Evolutionary conservation across 2,329 filamentous ascomycete species (phyloP).

Genomic region (Akanthomyces muscarius): DNA sequence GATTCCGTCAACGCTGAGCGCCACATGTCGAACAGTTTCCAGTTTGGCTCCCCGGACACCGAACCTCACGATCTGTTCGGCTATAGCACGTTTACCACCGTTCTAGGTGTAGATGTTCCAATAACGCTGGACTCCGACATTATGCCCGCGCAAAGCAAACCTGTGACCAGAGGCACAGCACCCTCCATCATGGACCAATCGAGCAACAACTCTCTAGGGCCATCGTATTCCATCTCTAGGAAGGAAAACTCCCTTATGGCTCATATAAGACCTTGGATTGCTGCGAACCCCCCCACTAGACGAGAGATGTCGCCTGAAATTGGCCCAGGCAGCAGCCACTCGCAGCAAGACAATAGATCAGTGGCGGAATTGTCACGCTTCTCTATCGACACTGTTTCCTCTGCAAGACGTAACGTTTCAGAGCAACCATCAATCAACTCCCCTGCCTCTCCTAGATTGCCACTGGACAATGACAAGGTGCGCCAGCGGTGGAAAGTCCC

Average conservation of each 20-base stretch:
- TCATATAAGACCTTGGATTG: conserved; percentile 8
- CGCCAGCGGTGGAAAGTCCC: conserved; percentile 31
- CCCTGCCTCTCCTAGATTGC: background rate
- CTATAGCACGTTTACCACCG: conserved; percentile 9
- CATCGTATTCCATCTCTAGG: background rate
- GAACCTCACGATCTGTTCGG: background rate
- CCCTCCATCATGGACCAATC: conserved; percentile 11
- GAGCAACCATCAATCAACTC: background rate
- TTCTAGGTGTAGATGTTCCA: background rate
- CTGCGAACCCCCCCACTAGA: background rate
- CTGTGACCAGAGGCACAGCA: background rate
- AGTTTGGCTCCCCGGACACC: conserved; percentile 26
- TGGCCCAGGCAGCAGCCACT: conserved; percentile 8
- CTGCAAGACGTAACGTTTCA: background rate
- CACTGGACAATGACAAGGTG: conserved; percentile 21
- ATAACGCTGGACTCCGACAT: background rate
- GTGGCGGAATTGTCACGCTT: conserved; percentile 6
- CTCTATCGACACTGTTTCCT: background rate
- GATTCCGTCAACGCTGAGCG: conserved; percentile 37
- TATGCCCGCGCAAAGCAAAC: background rate
- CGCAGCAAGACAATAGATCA: conserved; percentile 4
- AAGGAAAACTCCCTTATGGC: conserved; percentile 6
- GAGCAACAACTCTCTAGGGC: conserved; percentile 12
- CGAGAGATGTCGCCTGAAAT: conserved; percentile 8
- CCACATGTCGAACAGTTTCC: conserved; percentile 34